Percentiles rank a stretch among this genome's conserved stretches.
These are phyloP conservation scores for Fusarium sp. DNA, from an alignment of 2,329 filamentous ascomycete genomes.

Conservation along the genomic window DNA sequence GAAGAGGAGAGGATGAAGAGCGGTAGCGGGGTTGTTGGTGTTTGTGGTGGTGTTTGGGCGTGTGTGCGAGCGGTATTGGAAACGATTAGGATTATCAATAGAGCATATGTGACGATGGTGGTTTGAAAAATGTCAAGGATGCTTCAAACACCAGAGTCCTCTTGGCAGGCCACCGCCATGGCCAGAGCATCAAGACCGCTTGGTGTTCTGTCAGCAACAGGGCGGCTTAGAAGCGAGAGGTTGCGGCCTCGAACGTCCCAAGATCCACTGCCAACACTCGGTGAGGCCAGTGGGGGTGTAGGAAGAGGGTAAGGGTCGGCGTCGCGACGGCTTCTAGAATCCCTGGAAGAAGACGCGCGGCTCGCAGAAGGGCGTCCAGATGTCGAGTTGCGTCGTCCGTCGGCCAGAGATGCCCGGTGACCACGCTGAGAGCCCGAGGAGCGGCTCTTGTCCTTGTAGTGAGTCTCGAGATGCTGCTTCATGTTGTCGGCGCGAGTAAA, in stretches of 20 bases:
- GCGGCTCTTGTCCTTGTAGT: conserved; percentile 69
- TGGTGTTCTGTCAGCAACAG: conserved; percentile 52
- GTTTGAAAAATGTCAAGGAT: conserved; percentile 5
- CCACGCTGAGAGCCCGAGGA: conserved; percentile 49
- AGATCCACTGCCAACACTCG: conserved; percentile 46
- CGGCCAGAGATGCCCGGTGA: conserved; percentile 47
- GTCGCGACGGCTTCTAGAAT: conserved; percentile 50
- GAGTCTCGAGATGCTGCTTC: conserved; percentile 83
- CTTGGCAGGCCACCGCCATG: conserved; percentile 62
- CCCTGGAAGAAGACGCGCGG: conserved; percentile 43
- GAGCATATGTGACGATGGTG: conserved; percentile 11
- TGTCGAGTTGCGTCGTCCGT: conserved; percentile 47
- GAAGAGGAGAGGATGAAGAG: conserved; percentile 4
- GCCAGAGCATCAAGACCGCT: conserved; percentile 64
- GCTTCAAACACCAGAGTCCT: conserved; percentile 46
- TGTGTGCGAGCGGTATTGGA: not conserved
- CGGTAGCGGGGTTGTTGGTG: not conserved
- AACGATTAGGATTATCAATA: conserved; percentile 41
- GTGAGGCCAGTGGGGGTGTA: conserved; percentile 50
- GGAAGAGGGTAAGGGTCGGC: conserved; percentile 52
- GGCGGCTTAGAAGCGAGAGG: conserved; percentile 56
- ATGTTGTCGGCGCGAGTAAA: conserved; percentile 87
- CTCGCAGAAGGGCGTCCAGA: conserved; percentile 44
- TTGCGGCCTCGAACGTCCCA: conserved; percentile 60
- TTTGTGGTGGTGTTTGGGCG: not conserved